Percentiles rank a stretch among this genome's conserved stretches.
Conservation (phyloP, 345 rosid genomes). For the Clarkia xantiana region DNA sequence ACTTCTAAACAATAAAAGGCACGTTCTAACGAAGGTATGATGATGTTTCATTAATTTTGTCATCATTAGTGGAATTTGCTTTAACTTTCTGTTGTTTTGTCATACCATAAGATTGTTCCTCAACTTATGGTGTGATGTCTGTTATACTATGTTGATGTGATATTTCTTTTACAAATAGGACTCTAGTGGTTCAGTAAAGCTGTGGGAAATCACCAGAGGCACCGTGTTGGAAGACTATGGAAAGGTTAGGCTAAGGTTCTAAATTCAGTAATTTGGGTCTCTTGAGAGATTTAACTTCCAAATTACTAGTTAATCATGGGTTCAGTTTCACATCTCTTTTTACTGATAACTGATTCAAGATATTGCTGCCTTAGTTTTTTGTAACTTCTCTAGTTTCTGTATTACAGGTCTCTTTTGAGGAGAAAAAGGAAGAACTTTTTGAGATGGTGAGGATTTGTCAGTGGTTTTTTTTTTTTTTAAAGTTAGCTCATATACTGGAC, state of each 20-base stretch:
- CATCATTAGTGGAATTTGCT: background rate
- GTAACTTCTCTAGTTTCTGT: constrained; percentile 8
- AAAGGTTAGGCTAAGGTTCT: constrained; percentile 32
- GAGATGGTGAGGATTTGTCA: constrained; percentile 56
- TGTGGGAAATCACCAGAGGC: constrained; percentile 93
- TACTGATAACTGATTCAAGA: background rate
- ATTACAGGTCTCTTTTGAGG: constrained; percentile 67
- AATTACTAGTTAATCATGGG: background rate
- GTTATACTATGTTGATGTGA: constrained; percentile 8
- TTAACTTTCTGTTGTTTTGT: background rate
- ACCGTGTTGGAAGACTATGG: constrained; percentile 79
- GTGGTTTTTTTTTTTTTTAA: constrained; percentile 1
- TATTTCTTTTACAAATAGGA: constrained; percentile 35
- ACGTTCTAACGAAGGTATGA: constrained; percentile 86
- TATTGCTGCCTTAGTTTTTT: no score
- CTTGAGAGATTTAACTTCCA: constrained; percentile 3
- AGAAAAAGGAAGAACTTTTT: constrained; percentile 79
- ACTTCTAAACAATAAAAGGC: constrained; percentile 87
- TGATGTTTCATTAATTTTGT: constrained; percentile 3
- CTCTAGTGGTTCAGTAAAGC: constrained; percentile 79
- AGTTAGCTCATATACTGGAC: background rate
- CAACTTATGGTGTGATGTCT: background rate
- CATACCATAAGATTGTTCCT: background rate
- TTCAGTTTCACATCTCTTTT: background rate
- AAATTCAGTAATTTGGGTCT: background rate